A percentile compares a stretch with the other conserved stretches of the same genome.
Evolutionary conservation across 164 flowering plant species (phyloP).

Genomic region (Vitis rotundifolia): DNA sequence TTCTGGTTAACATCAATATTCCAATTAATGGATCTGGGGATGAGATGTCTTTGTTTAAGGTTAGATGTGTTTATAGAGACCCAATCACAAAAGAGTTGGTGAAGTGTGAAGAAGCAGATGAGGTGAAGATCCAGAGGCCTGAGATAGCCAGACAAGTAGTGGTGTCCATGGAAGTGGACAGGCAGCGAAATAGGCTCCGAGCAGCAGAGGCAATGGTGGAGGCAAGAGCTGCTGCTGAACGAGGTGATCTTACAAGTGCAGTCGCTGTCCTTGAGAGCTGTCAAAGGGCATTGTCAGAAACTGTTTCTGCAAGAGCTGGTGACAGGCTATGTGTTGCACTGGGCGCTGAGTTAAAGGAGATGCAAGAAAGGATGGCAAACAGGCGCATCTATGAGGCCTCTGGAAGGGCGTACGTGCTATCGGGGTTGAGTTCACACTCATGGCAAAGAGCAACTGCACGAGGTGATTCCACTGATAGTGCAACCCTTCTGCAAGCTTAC

Average conservation of each 20-base stretch:
- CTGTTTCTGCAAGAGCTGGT: constrained; percentile 56
- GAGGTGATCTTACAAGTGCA: constrained; percentile 67
- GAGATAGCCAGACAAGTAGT: constrained; percentile 26
- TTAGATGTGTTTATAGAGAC: constrained; percentile 60
- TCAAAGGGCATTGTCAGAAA: constrained; percentile 44
- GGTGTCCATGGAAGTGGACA: constrained; percentile 80
- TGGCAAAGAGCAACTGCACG: constrained; percentile 97
- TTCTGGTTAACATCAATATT: constrained; percentile 57
- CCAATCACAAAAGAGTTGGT: constrained; percentile 53
- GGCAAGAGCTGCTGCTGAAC: constrained; percentile 75
- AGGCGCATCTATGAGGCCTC: constrained; percentile 71
- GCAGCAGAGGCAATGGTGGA: constrained; percentile 84
- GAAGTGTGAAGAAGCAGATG: constrained; percentile 33
- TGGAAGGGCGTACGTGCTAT: constrained; percentile 88
- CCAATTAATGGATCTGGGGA: constrained; percentile 41
- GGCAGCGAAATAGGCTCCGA: constrained; percentile 71
- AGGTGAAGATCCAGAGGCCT: constrained; percentile 61
- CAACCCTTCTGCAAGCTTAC: constrained; percentile 65
- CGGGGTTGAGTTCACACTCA: constrained; percentile 96
- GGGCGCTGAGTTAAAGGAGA: constrained; percentile 78
- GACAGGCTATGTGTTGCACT: constrained; percentile 64
- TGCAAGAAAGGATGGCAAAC: constrained; percentile 90
- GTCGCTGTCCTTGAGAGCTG: constrained; percentile 62
- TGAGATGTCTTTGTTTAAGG: constrained; percentile 53
- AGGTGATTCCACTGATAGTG: constrained; percentile 71